Percentiles rank a stretch among this genome's conserved stretches.
These are phyloP conservation scores for Calonectria henricotiae DNA, from an alignment of 2,329 filamentous ascomycete species.

Conservation along the genomic window DNA sequence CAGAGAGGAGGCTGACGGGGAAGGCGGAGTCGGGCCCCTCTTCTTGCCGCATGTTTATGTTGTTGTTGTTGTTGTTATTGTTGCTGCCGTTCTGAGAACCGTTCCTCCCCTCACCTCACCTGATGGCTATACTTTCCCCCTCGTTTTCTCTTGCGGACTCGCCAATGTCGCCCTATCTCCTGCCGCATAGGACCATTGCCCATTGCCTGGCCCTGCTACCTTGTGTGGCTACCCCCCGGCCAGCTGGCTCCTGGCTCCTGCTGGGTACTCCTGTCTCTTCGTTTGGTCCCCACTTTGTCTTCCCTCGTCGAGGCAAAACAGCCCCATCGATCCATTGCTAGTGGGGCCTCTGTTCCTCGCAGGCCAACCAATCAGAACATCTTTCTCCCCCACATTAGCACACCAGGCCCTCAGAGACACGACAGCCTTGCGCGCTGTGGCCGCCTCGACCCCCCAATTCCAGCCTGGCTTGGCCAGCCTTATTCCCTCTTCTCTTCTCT, in stretches of 20 bases:
- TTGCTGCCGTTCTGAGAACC: constrained; percentile 20
- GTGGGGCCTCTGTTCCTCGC: constrained; percentile 42
- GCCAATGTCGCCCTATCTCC: constrained; percentile 5
- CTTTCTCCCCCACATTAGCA: constrained; percentile 43
- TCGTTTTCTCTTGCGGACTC: constrained; percentile 29
- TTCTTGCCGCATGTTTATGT: constrained; percentile 28
- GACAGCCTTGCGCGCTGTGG: constrained; percentile 50
- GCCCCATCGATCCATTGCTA: constrained; percentile 38
- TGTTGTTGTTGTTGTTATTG: constrained; percentile 23
- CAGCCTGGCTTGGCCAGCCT: constrained; percentile 51
- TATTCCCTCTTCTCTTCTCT: constrained; percentile 50
- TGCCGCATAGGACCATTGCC: constrained; percentile 20
- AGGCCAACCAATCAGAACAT: constrained; percentile 52
- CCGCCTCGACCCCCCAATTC: constrained; percentile 51
- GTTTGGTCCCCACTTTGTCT: constrained; percentile 35
- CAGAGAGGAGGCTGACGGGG: constrained; percentile 49
- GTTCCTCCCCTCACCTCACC: constrained; percentile 31
- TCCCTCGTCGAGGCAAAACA: constrained; percentile 32
- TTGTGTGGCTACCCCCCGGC: constrained; percentile 31
- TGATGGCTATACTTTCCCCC: constrained; percentile 33
- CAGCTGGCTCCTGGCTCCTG: constrained; percentile 28
- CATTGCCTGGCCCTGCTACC: constrained; percentile 27
- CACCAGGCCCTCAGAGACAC: constrained; percentile 41
- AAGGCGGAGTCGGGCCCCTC: constrained; percentile 50
- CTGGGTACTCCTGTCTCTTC: constrained; percentile 30